Base-by-base conservation (phyloP, 2,329 filamentous ascomycete genomes). In the Epichloe coenophiala region DNA sequence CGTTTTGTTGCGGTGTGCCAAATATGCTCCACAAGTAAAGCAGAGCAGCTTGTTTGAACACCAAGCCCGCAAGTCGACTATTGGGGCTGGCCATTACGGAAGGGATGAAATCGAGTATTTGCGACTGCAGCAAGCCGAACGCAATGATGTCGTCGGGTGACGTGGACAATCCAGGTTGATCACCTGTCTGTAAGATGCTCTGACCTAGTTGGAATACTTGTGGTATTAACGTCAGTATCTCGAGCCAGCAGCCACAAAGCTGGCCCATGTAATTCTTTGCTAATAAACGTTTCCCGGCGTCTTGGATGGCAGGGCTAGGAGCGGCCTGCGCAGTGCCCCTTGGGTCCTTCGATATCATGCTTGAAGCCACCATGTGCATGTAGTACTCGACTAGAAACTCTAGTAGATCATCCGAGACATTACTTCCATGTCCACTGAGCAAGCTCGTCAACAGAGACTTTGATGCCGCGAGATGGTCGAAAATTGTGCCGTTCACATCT, bases 331-430 rank as follows among this genome's bases (percentile, higher is more conserved):
- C 58, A 15, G 54, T 57, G 36, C 62, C 56, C n/a, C 60, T 56
- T 0, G 61, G 57, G 44, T 68, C 53, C 35, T 71, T 67, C 0
- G 71, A 71, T 43, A 74, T 70, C 65, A 74, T 72, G 56, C 70
- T 73, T 6, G 69, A 65, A 3, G 68, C 65, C 3, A 69, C 66
- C 44, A 70, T 72, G 57, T 74, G 71, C 52, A 71, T 66, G 53
- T 72, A 74, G 39, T 73, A 74, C 57, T 74, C 72, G 44, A 73
- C 65, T 3, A 74, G 64, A 47, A 73, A 73, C 31, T 71, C 66
- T 31, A 67, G 65, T 3, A 74, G 54, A 9, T 70, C 64, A 12
- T 64, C 61, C 2, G 63, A 63, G 3, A 67, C 55, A 3, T 66
- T 60, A 0, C 59, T 54, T 40, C 65, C 60, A 4, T 60, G 61